Conservation (phyloP, 441 rosid genomes). For the Melianthus villosus region DNA sequence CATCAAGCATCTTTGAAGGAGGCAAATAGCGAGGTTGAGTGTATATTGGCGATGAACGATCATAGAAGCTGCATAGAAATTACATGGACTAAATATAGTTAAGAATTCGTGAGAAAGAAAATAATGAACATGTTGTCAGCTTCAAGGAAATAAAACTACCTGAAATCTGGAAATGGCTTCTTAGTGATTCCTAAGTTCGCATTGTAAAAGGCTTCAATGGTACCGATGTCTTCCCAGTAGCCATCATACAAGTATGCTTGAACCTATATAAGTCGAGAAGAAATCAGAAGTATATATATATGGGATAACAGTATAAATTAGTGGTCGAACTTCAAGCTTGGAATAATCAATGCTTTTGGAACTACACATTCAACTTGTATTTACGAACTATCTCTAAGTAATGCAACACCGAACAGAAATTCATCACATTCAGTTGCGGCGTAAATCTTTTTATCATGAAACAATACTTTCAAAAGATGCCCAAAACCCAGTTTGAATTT, state of each 20-base stretch:
- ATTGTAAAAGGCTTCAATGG: constrained; percentile 47
- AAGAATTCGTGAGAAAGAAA: constrained; percentile 1
- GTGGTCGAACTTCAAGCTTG: too few species aligned
- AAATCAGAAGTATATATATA: too few species aligned
- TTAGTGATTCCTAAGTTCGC: constrained; percentile 64
- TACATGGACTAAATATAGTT: neutral
- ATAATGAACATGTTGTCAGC: constrained; percentile 3
- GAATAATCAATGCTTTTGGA: too few species aligned
- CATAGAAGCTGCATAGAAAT: constrained; percentile 37
- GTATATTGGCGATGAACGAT: constrained; percentile 35
- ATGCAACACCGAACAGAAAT: too few species aligned
- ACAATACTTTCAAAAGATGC: too few species aligned
- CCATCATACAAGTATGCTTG: constrained; percentile 45
- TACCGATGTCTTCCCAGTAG: constrained; percentile 68
- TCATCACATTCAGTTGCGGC: too few species aligned
- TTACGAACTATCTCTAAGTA: too few species aligned
- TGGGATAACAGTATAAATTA: too few species aligned
- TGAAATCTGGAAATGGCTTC: constrained; percentile 21
- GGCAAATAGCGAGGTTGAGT: constrained; percentile 61
- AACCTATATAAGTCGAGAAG: too few species aligned
- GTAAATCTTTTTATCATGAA: too few species aligned
- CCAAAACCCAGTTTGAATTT: too few species aligned
- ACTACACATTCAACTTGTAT: too few species aligned
- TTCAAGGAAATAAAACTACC: constrained; percentile 19
- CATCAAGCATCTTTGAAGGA: constrained; percentile 36